Evolutionary conservation across 176 grass and related monocot genomes (phyloP), one percentile per base, ranked within the genome.

Genomic region (Eleusine indica): DNA sequence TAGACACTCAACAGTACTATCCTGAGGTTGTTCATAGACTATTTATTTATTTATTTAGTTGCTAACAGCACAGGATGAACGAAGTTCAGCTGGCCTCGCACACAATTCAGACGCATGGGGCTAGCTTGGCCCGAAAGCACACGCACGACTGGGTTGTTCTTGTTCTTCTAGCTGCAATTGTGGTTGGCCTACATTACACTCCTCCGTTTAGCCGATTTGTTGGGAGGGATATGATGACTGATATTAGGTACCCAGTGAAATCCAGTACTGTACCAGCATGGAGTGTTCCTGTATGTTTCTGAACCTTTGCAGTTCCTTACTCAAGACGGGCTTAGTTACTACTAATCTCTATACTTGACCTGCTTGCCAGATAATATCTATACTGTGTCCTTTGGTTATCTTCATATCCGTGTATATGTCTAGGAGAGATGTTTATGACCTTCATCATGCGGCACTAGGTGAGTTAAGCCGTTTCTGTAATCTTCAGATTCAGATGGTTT

Each of bases 381-480:
- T 94, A 38, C 3, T 91, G 32, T 88, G 73, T 4, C 96, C 96
- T 37, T 53, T 85, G 71, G 65, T 70, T 21, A 61, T 96, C 66
- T 86, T 99, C 64, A 0, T 90, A 73, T 80, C 81, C 3, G 47
- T 94, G 6, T 99, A 95, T 58, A 6, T 91, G 29, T 42, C 25
- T 79, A 88, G 87, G 85, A 94, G 84, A 54, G 78, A 96, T 42
- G 80, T 96, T 65, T 99, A 96, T 84, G 96, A 99, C 81, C 81
- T 99, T 51, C 93, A 96, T 85, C 89, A 99, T 9, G 84, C 93
- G 9, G 85, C 57, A 7, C 78, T 99, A 90, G 93, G 93, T 99
- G 54, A 40, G 52, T 74, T 1, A 38, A 9, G n/a, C 17, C 53
- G 38, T n/a, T 12, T 66, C 7, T 6, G 11, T 65, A n/a, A 10